Evolutionary conservation across 2,329 filamentous ascomycete species (phyloP).

Genomic region (Orbilia blumenaviensis): DNA sequence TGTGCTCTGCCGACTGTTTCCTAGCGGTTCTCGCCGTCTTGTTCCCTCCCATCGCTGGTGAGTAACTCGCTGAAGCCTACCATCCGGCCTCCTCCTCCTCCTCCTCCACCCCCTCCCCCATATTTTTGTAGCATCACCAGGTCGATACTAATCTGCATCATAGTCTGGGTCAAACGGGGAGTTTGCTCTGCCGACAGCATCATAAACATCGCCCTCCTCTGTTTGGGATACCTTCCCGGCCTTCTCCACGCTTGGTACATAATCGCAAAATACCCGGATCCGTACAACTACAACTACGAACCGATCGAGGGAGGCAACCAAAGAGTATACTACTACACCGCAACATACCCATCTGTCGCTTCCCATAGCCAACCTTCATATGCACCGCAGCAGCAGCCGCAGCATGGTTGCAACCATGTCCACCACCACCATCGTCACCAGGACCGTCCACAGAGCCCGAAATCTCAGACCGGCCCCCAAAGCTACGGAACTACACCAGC

Average conservation of each 20-base stretch:
- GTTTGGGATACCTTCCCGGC: conserved; percentile 81
- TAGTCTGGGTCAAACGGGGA: conserved; percentile 96
- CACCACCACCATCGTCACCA: conserved; percentile 53
- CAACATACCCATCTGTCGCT: conserved; percentile 62
- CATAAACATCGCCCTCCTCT: conserved; percentile 92
- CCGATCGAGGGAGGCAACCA: conserved; percentile 68
- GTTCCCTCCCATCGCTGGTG: conserved; percentile 73
- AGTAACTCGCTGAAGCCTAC: conserved; percentile 58
- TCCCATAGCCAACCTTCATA: conserved; percentile 60
- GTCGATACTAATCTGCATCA: no score
- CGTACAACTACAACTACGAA: conserved; percentile 74
- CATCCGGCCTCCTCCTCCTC: neutral
- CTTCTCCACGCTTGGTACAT: conserved; percentile 98
- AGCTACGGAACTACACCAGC: conserved; percentile 59
- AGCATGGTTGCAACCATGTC: conserved; percentile 53
- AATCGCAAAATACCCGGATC: conserved; percentile 86
- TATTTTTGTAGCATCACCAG: no score
- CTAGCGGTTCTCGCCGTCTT: conserved; percentile 72
- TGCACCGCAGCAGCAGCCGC: conserved; percentile 55
- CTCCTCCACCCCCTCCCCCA: no score
- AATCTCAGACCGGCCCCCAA: conserved; percentile 59
- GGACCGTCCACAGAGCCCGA: conserved; percentile 36
- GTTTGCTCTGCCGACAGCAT: conserved; percentile 90
- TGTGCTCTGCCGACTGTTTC: conserved; percentile 59
- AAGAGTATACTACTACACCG: conserved; percentile 82